Evolutionary conservation across 352 stramenopile species (phyloP).

Genomic region (Peronospora farinosa): DNA sequence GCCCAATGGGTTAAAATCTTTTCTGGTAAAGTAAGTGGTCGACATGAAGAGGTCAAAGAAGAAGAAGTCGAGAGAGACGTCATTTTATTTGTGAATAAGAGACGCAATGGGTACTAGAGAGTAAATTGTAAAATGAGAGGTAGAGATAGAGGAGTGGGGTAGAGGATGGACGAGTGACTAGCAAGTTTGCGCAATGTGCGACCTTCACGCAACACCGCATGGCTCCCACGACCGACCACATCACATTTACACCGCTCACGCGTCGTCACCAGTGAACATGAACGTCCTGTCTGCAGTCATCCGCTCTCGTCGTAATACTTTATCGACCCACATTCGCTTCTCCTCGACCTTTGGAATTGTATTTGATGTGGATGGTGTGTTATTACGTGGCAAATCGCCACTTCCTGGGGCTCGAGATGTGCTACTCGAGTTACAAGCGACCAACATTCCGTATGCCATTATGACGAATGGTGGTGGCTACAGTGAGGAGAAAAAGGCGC

Average conservation of each 20-base stretch:
- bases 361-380: conserved; percentile 79
- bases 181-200: no score
- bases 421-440: conserved; percentile 53
- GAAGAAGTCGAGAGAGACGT: conserved; percentile 5
- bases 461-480: conserved; percentile 86
- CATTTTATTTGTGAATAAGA: conserved; percentile 14
- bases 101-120: no score
- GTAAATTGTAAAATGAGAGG: conserved; percentile 19
- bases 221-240: conserved; percentile 4
- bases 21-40: conserved; percentile 69
- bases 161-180: no score
- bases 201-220: conserved; percentile 20
- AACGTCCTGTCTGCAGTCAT: conserved; percentile 13
- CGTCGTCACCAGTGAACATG: conserved; percentile 7
- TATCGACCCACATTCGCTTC: neutral
- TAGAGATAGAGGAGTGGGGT: no score
- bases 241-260: conserved; percentile 3
- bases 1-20: conserved; percentile 68
- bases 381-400: conserved; percentile 65
- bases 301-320: neutral
- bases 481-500: conserved; percentile 65
- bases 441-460: conserved; percentile 68
- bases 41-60: conserved; percentile 23
- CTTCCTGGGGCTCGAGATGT: conserved; percentile 65
- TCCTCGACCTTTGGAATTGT: conserved; percentile 68